Conservation (phyloP, 495 filamentous ascomycete species). For the Polyplosphaeria fusca region DNA sequence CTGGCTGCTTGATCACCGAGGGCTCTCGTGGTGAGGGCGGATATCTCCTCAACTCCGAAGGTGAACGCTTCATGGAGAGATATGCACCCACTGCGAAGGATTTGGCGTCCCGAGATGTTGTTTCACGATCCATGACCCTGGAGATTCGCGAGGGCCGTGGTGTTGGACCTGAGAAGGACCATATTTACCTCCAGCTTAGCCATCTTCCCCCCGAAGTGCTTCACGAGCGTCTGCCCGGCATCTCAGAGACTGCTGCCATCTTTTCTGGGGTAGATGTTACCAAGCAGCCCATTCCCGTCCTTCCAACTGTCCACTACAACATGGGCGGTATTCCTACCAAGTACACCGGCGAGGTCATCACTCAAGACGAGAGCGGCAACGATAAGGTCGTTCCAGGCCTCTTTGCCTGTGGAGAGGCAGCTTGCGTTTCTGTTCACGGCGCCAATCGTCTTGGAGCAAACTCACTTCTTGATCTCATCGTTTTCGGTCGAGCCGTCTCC, state of each 20-base stretch:
- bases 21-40: slow-evolving; percentile 96
- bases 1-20: slow-evolving; percentile 95
- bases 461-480: slow-evolving; percentile 93
- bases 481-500: slow-evolving; percentile 94
- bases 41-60: slow-evolving; percentile 90
- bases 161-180: slow-evolving; percentile 93
- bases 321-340: slow-evolving; percentile 98
- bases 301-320: slow-evolving; percentile 98
- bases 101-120: slow-evolving; percentile 86
- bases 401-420: slow-evolving; percentile 94
- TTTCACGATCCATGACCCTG: slow-evolving; percentile 93
- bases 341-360: slow-evolving; percentile 93
- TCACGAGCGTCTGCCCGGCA: slow-evolving; percentile 94
- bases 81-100: slow-evolving; percentile 97
- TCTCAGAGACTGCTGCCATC: slow-evolving; percentile 95
- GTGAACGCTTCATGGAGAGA: slow-evolving; percentile 96
- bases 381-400: slow-evolving; percentile 94
- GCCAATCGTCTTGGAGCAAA: slow-evolving; percentile 96
- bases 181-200: slow-evolving; percentile 94
- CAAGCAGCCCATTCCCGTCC: slow-evolving; percentile 94
- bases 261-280: slow-evolving; percentile 95
- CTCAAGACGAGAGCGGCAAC: slow-evolving; percentile 70
- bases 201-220: slow-evolving; percentile 88
- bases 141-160: slow-evolving; percentile 96
- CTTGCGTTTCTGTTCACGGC: slow-evolving; percentile 94